Base-by-base conservation (phyloP, 345 rosid species). In the Brassica rapa region DNA sequence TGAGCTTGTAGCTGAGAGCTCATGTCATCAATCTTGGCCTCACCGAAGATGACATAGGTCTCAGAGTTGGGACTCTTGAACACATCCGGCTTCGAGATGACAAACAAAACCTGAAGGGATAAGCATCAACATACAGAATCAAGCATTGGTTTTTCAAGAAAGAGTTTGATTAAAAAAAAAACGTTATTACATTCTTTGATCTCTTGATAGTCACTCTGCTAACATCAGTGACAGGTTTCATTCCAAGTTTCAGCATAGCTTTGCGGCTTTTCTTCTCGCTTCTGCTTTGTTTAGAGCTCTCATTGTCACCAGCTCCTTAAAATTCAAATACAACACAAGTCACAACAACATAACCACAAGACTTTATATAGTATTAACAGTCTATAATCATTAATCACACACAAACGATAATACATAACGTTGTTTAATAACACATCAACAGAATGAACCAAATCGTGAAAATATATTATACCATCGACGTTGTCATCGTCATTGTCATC, bases 1-100 rank as follows among this genome's bases (percentile, higher is more conserved):
- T 93, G 97, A 33, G 91, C 84, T 83, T 87, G 97, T 72, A 93
- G 86, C 86, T 93, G 98, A 32, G 98, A 89, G 86, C 94, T 91
- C 89, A 88, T 76, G 0, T 77, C 81, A 77, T 77, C 81, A 37
- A 77, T 71, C 81, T 77, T 91, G 37, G 98, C 98, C 87, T 93
- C 98, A 3, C 97, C 97, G 6, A 93, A 93, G 39, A 91, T 88
- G 76, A 93, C 82, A 57, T 93, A 93, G 5, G 96, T 91, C 43
- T 93, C 97, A 0, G 97, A 87, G 51, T 91, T 87, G 0, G 98
- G 92, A 81, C 93, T 89, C 87, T 93, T 93, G 85, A 88, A 93
- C 12, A 91, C 95, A 83, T 93, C 95, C 2, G 97, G 95, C 81
- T 93, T 93, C 12, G 98, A 89, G 79, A 91, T 88, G 81, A 91